Conservation (phyloP, 306 rosid genomes). For the Cicer pinnatifidum region DNA sequence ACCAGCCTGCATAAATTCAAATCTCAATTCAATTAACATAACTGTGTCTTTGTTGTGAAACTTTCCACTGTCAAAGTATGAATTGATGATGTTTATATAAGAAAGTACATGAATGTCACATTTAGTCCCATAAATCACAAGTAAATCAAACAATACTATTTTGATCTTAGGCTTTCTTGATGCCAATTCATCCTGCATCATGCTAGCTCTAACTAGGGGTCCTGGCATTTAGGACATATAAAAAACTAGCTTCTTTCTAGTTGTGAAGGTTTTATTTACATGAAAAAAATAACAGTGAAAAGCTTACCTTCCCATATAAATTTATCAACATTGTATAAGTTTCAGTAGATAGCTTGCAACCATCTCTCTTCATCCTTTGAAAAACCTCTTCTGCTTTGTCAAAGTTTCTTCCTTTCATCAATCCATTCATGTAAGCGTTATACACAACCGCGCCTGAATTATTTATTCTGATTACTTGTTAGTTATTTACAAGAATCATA, state of each 20-base stretch:
- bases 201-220: no score
- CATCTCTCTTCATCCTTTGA: slow-evolving; percentile 79
- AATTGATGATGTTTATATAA: no score
- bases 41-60: not conserved
- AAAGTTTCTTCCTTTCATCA: slow-evolving; percentile 71
- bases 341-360: slow-evolving; percentile 70
- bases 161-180: no score
- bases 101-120: not conserved
- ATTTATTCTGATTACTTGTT: slow-evolving; percentile 34
- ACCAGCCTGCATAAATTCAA: slow-evolving; percentile 63
- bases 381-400: slow-evolving; percentile 79
- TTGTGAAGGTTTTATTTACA: no score
- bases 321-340: slow-evolving; percentile 84
- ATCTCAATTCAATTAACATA: slow-evolving; percentile 15
- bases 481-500: slow-evolving; percentile 30
- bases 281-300: not conserved
- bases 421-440: slow-evolving; percentile 83
- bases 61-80: not conserved
- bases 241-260: no score
- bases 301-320: slow-evolving; percentile 80
- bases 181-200: no score
- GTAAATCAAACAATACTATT: not conserved
- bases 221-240: no score
- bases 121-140: not conserved
- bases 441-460: slow-evolving; percentile 76